Evolutionary conservation across 805 yeast genomes (phyloP), one percentile per base, ranked within the genome.

Genomic region (Cyberlindnera meyerae): DNA sequence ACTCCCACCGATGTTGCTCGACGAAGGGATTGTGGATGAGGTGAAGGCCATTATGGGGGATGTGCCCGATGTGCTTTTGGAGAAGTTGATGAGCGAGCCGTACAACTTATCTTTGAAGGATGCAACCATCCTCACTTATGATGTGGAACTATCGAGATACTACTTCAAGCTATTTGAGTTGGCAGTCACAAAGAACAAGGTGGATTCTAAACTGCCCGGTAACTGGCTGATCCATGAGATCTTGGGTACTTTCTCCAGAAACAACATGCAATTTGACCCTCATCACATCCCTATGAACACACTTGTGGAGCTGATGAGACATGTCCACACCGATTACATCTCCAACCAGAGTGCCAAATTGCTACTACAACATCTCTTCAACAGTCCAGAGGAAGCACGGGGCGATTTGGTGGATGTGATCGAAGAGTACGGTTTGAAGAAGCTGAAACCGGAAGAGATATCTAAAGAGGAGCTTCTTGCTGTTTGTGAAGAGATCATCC

Each of bases 151-250:
- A 30, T 62, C 75, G 31, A 58, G 59, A 1, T 84, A 77, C 55
- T 89, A 76, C 58, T 44, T 65, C 6, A 49, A 61, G 3, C 57
- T 82, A 18, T 70, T 62, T 43, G 40, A 54, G 8, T 22, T 37
- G 6, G 57, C 60, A 9, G 48, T 45, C 2, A 32, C 30, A 2
- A 27, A 60, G 32, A 43, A 58, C 9, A 43, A 55, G 8, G 45
- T 45, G 37, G 54, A 54, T 12, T 49, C 55, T 8, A 75, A 66
- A 40, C 43, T 64, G 27, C 77, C 77, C 3, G 76, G 79, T 20
- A 85, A 82, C 53, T 90, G 96, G 95, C 58, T 87, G 8, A 75
- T 86, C 7, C 89, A 90, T 60, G 89, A 86, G 45, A 62, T 87
- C 27, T 52, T 86, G 13, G 96, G 97, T 0, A 65, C 75, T 11